Evolutionary conservation across 2,329 filamentous ascomycete genomes (phyloP), one percentile per base, ranked within the genome.

Genomic region (Venturia asperata): DNA sequence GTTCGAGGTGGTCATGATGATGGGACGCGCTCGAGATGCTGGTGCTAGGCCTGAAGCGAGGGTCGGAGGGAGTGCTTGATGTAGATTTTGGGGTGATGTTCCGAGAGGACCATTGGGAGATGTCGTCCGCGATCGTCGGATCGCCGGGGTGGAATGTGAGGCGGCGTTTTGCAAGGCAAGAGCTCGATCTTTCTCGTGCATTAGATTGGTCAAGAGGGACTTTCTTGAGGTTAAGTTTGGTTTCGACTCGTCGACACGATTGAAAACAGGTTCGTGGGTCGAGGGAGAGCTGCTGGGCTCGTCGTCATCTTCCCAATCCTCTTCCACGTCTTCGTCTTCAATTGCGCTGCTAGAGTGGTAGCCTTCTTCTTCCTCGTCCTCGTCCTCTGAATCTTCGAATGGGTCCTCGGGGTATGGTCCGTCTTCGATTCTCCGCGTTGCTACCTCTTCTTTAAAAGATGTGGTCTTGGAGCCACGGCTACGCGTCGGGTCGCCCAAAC

Each of bases 201-300:
- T 86, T 82, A 93, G 88, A 63, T 93, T 87, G 0, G 92, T 97
- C 69, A 99, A 88, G 49, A 97, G 84, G 1, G 93, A 97, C 62
- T 89, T 88, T 61, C 90, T 87, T 1, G 93, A 96, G 2, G 89
- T 88, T 34, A 97, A 81, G 72, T 96, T 91, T 9, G 87, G 86
- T 74, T 87, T 87, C 49, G 92, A 97, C 75, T 96, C 91, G 27
- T 65, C 64, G 61, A 97, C 92, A 10, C 94, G 89, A 75, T 92
- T 87, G 82, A 99, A 99, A 71, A 91, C 82, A 24, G 85, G 83
- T 72, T 85, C 87, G 67, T 94, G 89, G 63, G 92, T 83, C 73
- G 90, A 95, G 1, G 90, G 90, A 70, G 90, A 89, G 66, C 87
- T 89, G 73, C 89, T 94, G 70, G 95, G 90, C 27, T 90, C 85